Base-by-base conservation (phyloP, 441 rosid genomes). In the Melastoma candidum region DNA sequence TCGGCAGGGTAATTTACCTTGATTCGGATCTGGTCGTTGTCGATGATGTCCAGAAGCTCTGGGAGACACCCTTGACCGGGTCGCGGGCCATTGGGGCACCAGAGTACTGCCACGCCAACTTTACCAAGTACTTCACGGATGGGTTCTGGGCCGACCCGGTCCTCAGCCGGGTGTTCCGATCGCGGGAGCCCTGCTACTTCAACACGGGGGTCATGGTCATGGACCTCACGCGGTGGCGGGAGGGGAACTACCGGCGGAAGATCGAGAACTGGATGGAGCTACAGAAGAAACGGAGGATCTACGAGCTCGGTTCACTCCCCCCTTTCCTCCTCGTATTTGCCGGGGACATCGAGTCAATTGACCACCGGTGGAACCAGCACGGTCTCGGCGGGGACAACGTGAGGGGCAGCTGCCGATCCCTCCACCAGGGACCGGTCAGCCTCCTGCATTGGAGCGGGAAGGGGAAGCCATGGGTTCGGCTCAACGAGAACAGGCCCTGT, bases 391-490 rank as follows among this genome's bases (percentile, higher is more conserved):
- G 97, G 0, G 96, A 90, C 72, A 90, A 90, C 53, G 73, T 90
- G 63, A 78, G 81, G 60, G 97, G 90, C 2, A 83, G 94, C 46
- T 90, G 97, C 71, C 57, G 97, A 65, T 60, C 79, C 0, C 47
- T 90, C 57, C 97, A 90, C 59, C 79, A 83, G 1, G 97, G 97
- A 27, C 84, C 95, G 6, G 96, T 84, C 32, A 87, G 97, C 39
- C 68, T 90, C 77, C 66, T 90, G 43, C 97, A 90, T 72, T 90
- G 97, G 97, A 90, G 97, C 53, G 97, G 97, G 2, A 90, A 90
- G 67, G 97, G 97, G 57, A 90, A 90, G 65, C 97, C 97, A 0
- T 90, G 97, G 97, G 86, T 68, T 1, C 68, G 97, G 12, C 76
- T 90, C 3, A 95, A 90, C 54, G 83, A 70, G 12, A 67, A 67